phyloP scores from a whole-genome alignment of 495 filamentous ascomycete genomes.

The Hypoxylon fuscum region DNA sequence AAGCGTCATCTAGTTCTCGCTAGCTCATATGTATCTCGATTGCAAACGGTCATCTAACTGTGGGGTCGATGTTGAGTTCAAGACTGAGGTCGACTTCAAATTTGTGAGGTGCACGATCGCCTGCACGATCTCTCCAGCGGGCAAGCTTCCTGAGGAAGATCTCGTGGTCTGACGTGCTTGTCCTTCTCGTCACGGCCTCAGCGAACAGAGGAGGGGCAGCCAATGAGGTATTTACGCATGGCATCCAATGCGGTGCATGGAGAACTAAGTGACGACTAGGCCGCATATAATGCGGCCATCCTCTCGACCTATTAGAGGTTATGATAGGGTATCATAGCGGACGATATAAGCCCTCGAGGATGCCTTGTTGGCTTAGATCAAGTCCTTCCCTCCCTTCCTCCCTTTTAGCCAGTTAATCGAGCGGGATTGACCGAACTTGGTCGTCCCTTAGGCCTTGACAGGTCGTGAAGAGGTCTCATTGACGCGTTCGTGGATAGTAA shows the following conservation, averaged over 20 bases:
- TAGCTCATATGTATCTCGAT: constrained; percentile 5
- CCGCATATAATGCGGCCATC: constrained; percentile 31
- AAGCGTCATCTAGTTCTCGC: constrained; percentile 25
- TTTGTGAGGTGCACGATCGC: constrained; percentile 5
- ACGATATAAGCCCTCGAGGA: constrained; percentile 25
- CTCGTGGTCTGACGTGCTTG: constrained; percentile 35
- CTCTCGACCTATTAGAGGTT: constrained; percentile 28
- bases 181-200: constrained; percentile 23
- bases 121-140: constrained; percentile 1
- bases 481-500: constrained; percentile 20
- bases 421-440: constrained; percentile 28
- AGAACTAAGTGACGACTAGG: constrained; percentile 27
- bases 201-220: constrained; percentile 6
- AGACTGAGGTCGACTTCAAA: constrained; percentile 10
- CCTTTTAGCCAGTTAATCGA: constrained; percentile 14
- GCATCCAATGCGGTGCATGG: constrained; percentile 30
- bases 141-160: constrained; percentile 9
- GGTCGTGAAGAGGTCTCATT: constrained; percentile 20
- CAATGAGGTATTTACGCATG: constrained; percentile 39
- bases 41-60: constrained; percentile 8
- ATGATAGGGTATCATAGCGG: constrained; percentile 9
- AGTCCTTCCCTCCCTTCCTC: constrained; percentile 8
- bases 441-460: constrained; percentile 16
- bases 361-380: constrained; percentile 24
- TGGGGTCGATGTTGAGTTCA: constrained; percentile 1